phyloP scores from a whole-genome alignment of 306 rosid species.

The Quercus mongolica region DNA sequence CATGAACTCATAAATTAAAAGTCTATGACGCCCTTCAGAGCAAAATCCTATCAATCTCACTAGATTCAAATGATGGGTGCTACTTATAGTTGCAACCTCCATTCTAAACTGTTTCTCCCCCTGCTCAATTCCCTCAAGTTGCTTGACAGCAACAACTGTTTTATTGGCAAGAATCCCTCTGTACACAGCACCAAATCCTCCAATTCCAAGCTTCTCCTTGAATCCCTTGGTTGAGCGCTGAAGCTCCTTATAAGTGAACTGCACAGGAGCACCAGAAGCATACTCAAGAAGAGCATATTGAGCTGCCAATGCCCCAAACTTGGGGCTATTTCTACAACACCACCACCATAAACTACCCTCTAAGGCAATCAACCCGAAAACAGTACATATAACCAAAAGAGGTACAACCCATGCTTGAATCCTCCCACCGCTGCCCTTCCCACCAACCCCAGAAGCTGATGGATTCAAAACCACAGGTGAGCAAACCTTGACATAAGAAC shows the following conservation, averaged over 20 bases:
- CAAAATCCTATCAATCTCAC: slow-evolving; percentile 81
- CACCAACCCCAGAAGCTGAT: not conserved
- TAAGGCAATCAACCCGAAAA: slow-evolving; percentile 45
- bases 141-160: slow-evolving; percentile 76
- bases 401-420: slow-evolving; percentile 50
- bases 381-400: slow-evolving; percentile 45
- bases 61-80: slow-evolving; percentile 77
- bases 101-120: slow-evolving; percentile 81
- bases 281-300: slow-evolving; percentile 89
- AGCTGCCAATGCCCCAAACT: slow-evolving; percentile 58
- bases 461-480: slow-evolving; percentile 31
- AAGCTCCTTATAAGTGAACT: slow-evolving; percentile 75
- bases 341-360: slow-evolving; percentile 82
- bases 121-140: slow-evolving; percentile 81
- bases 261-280: slow-evolving; percentile 92
- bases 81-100: slow-evolving; percentile 81
- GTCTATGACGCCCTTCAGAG: slow-evolving; percentile 75
- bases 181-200: slow-evolving; percentile 83
- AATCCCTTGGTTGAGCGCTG: slow-evolving; percentile 51
- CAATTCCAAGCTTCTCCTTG: slow-evolving; percentile 53
- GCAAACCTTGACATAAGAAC: slow-evolving; percentile 46
- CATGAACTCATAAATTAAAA: slow-evolving; percentile 79
- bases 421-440: slow-evolving; percentile 18
- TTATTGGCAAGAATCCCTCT: slow-evolving; percentile 57
- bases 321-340: slow-evolving; percentile 59